phyloP scores from a whole-genome alignment of 2,329 filamentous ascomycete species.

The Arthroderma sp. region DNA sequence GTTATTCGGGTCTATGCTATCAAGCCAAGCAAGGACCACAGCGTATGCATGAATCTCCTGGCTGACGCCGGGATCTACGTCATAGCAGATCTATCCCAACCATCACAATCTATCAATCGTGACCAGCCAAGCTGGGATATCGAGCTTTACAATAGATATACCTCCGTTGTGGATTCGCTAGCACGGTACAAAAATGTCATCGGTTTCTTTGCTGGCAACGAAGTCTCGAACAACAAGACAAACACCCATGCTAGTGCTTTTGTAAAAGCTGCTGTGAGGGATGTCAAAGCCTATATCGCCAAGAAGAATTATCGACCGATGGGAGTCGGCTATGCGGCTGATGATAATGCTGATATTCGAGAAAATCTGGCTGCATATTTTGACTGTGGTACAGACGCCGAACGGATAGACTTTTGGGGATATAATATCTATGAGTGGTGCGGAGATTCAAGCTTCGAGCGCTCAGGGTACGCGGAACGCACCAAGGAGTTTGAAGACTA shows the following conservation, averaged over 20 bases:
- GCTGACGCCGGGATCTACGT: constrained; percentile 86
- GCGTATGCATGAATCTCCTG: constrained; percentile 70
- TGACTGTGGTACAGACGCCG: constrained; percentile 55
- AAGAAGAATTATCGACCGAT: constrained; percentile 60
- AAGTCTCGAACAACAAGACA: constrained; percentile 78
- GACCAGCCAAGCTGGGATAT: constrained; percentile 68
- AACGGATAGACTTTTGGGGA: constrained; percentile 89
- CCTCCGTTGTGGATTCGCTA: constrained; percentile 66
- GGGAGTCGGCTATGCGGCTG: constrained; percentile 90
- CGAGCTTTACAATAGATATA: constrained; percentile 68
- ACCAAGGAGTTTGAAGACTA: constrained; percentile 79
- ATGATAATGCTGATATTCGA: constrained; percentile 77
- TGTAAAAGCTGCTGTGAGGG: constrained; percentile 94
- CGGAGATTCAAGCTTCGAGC: constrained; percentile 61
- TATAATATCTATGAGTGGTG: constrained; percentile 99
- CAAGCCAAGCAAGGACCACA: constrained; percentile 65
- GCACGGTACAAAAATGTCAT: constrained; percentile 78
- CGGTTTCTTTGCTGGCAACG: constrained; percentile 97
- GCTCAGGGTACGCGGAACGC: constrained; percentile 69
- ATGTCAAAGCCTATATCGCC: constrained; percentile 91
- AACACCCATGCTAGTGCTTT: constrained; percentile 86
- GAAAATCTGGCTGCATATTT: constrained; percentile 79
- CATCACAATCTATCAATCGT: constrained; percentile 71
- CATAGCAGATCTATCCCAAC: constrained; percentile 78
- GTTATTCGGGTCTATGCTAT: constrained; percentile 91